These are phyloP conservation scores for Malassezia japonica DNA, from an alignment of 1,284 basidiomycete species.

Conservation along the genomic window DNA sequence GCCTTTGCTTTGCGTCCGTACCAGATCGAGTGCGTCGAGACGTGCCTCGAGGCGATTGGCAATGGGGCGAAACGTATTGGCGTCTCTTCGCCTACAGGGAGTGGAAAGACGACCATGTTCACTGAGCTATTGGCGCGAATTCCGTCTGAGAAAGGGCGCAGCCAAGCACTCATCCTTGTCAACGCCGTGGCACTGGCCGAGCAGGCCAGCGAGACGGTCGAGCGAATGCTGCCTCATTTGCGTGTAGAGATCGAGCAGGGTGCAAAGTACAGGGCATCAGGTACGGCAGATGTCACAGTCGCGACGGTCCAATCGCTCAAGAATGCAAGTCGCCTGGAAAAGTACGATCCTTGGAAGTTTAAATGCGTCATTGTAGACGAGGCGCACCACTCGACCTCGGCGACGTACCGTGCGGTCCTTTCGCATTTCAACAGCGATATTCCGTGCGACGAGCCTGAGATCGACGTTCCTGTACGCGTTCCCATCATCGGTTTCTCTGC, in stretches of 20 bases:
- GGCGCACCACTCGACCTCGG: conserved; percentile 86
- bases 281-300: conserved; percentile 73
- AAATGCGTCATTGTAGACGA: conserved; percentile 66
- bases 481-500: conserved; percentile 92
- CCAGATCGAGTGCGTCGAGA: conserved; percentile 71
- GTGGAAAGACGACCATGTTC: conserved; percentile 87
- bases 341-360: conserved; percentile 64
- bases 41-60: conserved; percentile 65
- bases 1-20: conserved; percentile 73
- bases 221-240: conserved; percentile 62
- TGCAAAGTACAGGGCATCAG: conserved; percentile 62
- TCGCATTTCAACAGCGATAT: conserved; percentile 60
- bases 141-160: conserved; percentile 1
- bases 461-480: conserved; percentile 41
- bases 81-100: conserved; percentile 72
- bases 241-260: conserved; percentile 88
- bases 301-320: conserved; percentile 85
- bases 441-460: background rate
- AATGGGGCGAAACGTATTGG: conserved; percentile 66
- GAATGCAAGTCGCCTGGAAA: conserved; percentile 59
- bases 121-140: conserved; percentile 34
- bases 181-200: conserved; percentile 77
- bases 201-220: conserved; percentile 71
- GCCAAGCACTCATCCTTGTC: conserved; percentile 69
- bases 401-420: conserved; percentile 70